These are phyloP conservation scores for Schwanniomyces polymorphus DNA, from an alignment of 805 yeast species.

Conservation along the genomic window DNA sequence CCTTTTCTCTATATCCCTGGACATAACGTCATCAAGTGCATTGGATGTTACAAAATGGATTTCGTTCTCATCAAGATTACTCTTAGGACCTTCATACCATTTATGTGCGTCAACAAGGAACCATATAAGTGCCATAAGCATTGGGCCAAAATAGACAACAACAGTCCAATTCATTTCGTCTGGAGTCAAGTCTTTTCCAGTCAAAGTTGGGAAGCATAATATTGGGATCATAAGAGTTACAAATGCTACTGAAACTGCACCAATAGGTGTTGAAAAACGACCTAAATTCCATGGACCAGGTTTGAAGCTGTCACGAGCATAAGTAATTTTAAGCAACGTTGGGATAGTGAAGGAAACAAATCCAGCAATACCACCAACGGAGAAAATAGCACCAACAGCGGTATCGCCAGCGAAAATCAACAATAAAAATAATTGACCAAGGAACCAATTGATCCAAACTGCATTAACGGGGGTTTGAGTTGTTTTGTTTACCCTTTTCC, in stretches of 20 bases:
- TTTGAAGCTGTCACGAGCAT: constrained; percentile 50
- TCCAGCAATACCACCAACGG: constrained; percentile 70
- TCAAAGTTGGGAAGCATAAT: constrained; percentile 52
- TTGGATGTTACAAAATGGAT: constrained; percentile 15
- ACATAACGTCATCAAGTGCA: constrained; percentile 1
- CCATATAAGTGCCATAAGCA: constrained; percentile 53
- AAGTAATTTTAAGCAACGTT: constrained; percentile 56
- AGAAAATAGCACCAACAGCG: constrained; percentile 69
- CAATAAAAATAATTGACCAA: constrained; percentile 56
- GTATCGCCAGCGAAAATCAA: constrained; percentile 64
- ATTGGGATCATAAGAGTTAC: constrained; percentile 59
- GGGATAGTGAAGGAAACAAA: constrained; percentile 70
- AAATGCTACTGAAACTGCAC: constrained; percentile 48
- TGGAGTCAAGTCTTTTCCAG: constrained; percentile 36
- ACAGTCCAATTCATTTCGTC: constrained; percentile 64
- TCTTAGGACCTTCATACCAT: constrained; percentile 62
- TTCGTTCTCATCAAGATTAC: constrained; percentile 45
- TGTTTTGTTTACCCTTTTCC: constrained; percentile 48
- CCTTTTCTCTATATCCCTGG: background rate
- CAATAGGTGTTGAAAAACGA: constrained; percentile 46
- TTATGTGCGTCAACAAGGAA: constrained; percentile 54
- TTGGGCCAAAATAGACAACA: constrained; percentile 60
- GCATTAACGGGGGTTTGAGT: constrained; percentile 68
- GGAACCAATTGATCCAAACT: constrained; percentile 54
- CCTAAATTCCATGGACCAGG: constrained; percentile 75